Evolutionary conservation across 1,284 basidiomycete species (phyloP), one percentile per base, ranked within the genome.

Genomic region (Microbotryum lychnidis-dioicae): DNA sequence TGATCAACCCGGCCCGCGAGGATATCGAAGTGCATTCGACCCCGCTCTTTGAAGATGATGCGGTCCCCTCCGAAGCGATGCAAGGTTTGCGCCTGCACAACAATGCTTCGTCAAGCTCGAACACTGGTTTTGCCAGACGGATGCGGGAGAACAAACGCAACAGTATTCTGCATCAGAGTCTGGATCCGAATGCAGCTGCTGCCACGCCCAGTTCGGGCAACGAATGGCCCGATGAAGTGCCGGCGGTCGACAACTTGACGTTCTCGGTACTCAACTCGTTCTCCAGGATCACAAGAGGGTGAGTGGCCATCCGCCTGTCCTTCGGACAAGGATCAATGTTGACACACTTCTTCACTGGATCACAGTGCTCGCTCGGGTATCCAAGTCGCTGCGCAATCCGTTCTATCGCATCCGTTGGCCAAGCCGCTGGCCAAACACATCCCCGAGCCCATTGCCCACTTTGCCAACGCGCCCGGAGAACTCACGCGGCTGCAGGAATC

Each of bases 341-440:
- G 33, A 57, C 33, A 4, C 14, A 1, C 6, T 27, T 44, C 6
- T 18, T 23, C 4, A 6, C 3, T 42, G 52, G 21, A 45, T 47
- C 16, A 55, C 27, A 61, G 60, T 7, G 68, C 68, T 12, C 64
- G 62, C 14, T 46, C 50, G 16, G 61, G 90, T 20, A 91, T 91
- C 0, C 83, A 89, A 10, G 86, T 89, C 74, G 87, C 89, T 1
- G 91, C 89, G 1, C 90, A 92, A 72, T 87, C 91, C 66, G 89
- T 97, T 10, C 80, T 97, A 6, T 91, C 89, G 0, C 92, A 96
- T 72, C 91, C 91, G 0, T 82, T 96, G 23, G 91, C 92, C 3
- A 90, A 91, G 73, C 91, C 92, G 4, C 92, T 97, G 44, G 81
- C 96, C 0, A 92, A 92, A 5, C 91, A 96, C 73, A 81, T 97